Base-by-base conservation (phyloP, 2,329 filamentous ascomycete genomes). In the Tympanopsis confertula region DNA sequence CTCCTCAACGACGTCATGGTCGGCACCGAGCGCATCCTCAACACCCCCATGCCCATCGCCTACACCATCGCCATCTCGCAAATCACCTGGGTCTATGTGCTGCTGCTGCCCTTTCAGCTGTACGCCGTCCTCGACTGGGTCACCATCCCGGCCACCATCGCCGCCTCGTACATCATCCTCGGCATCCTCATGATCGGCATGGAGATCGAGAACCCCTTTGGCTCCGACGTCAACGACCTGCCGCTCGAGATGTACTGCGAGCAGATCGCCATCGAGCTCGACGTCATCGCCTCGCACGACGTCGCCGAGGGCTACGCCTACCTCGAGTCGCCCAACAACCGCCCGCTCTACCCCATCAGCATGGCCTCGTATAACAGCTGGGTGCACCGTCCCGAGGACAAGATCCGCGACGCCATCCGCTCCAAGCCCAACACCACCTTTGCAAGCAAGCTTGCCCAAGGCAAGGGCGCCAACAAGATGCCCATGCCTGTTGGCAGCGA, bases 181-280 rank as follows among this genome's bases (percentile, higher is more conserved):
- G 83, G 82, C 18, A 74, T 91, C 35, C 70, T 75, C 3, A 67
- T 73, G 20, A 89, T 89, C 49, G 85, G 85, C 28, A 75, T 76
- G 44, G 84, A 91, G 58, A 82, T 91, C 45, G 85, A 91, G 57
- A 86, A 91, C 50, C 85, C 85, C 4, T 91, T 91, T 55, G 85
- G 85, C 40, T 68, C 78, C 45, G 85, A 91, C 44, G 84, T 88
- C 47, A 91, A 91, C 52, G 85, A 91, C 56, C 61, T 88, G 30
- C 81, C 82, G 0, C 67, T 88, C 3, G 85, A 89, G 51, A 62
- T 68, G 13, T 93, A 78, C 65, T 91, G 85, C 59, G 69, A 78
- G 26, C 81, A 87, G 50, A 68, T 91, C 30, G 74, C 80, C 17
- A 57, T 69, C 20, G 86, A 93, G 48, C 66, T 91, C 47, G 82